Percentiles rank a stretch among this genome's conserved stretches.
These are phyloP conservation scores for Primulina huaijiensis DNA, from an alignment of 257 asterid genomes.

Conservation along the genomic window DNA sequence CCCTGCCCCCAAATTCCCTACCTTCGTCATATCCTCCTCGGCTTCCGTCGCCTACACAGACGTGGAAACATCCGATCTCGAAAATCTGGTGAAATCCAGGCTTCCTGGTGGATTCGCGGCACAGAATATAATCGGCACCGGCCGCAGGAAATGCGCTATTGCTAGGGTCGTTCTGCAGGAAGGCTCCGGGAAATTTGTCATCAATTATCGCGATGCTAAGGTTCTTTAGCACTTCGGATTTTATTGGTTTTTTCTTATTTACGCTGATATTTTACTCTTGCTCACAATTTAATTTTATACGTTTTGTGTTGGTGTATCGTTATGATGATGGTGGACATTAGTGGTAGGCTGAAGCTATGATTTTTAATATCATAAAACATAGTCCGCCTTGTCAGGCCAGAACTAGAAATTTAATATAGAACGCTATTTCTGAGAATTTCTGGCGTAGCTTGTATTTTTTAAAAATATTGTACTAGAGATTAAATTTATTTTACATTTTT, in stretches of 20 bases:
- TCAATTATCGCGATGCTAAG: slow-evolving; percentile 89
- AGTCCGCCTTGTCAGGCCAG: background rate
- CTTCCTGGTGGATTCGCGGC: slow-evolving; percentile 98
- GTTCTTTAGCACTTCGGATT: slow-evolving; percentile 27
- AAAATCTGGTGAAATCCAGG: slow-evolving; percentile 67
- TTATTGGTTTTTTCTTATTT: background rate
- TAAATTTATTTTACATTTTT: too few species aligned
- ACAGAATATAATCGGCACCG: slow-evolving; percentile 78
- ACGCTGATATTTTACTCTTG: background rate
- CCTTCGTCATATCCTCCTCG: slow-evolving; percentile 39
- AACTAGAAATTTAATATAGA: background rate
- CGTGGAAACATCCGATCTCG: slow-evolving; percentile 54
- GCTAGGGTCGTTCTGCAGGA: slow-evolving; percentile 97
- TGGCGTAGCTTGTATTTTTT: background rate
- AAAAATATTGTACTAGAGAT: too few species aligned
- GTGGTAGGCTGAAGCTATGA: background rate
- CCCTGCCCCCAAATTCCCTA: slow-evolving; percentile 33
- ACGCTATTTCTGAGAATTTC: background rate
- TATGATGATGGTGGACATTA: too few species aligned
- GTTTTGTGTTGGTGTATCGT: background rate
- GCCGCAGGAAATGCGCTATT: slow-evolving; percentile 83
- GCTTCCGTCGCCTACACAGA: slow-evolving; percentile 39
- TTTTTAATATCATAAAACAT: too few species aligned
- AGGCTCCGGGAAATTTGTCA: slow-evolving; percentile 78
- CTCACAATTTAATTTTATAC: background rate